phyloP scores from a whole-genome alignment of 2,329 filamentous ascomycete genomes.

The Diaporthe ilicicola region DNA sequence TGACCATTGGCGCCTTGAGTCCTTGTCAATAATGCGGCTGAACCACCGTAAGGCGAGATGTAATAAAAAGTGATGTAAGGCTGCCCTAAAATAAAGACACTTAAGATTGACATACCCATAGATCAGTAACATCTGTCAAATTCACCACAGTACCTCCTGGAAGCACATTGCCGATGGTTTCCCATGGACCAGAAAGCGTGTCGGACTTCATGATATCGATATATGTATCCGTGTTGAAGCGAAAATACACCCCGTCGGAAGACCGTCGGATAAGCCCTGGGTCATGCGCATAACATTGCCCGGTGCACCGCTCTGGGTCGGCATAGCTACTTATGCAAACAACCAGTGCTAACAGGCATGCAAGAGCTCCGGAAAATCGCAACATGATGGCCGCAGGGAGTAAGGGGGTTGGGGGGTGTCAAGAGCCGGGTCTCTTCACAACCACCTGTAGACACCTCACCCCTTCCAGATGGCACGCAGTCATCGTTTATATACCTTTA shows the following conservation, averaged over 20 bases:
- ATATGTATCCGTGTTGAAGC: conserved; percentile 50
- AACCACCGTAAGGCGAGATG: background rate
- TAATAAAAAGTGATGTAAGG: background rate
- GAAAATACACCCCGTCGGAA: conserved; percentile 32
- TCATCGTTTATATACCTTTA: background rate
- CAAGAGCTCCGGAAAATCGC: background rate
- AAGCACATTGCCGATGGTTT: conserved; percentile 27
- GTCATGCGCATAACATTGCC: conserved; percentile 31
- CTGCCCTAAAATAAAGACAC: no score
- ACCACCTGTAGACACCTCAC: background rate
- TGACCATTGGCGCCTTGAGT: conserved; percentile 68
- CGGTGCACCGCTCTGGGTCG: conserved; percentile 49
- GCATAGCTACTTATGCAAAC: conserved; percentile 22
- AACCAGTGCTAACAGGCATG: conserved; percentile 3
- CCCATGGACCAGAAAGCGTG: conserved; percentile 23
- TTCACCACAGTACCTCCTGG: conserved; percentile 25
- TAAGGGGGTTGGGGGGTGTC: background rate
- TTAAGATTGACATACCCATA: conserved; percentile 20
- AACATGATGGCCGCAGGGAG: background rate
- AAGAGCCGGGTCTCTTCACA: background rate
- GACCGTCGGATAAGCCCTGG: conserved; percentile 29
- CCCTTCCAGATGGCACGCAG: background rate
- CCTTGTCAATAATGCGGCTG: background rate
- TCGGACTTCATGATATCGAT: conserved; percentile 45
- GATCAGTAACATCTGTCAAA: conserved; percentile 11